Evolutionary conservation across 305 asterid genomes (phyloP), one percentile per base, ranked within the genome.

Genomic region (Vinca major): DNA sequence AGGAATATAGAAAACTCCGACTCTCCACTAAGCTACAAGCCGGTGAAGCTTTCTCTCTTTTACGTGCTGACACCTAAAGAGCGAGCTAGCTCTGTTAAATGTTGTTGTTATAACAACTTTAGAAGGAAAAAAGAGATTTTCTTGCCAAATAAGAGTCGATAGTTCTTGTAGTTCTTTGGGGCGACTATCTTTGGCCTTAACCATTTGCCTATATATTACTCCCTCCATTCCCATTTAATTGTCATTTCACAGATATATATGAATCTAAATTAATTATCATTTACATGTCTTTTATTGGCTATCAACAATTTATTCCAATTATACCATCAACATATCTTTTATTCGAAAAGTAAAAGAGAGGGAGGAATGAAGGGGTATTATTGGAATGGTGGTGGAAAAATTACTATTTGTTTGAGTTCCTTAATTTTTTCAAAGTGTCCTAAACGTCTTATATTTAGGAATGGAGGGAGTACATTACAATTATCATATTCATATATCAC

Each of bases 1-100:
- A 81, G 52, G 90, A 88, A 50, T 83, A 73, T 54, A 82, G 92
- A 60, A 73, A 66, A 57, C 71, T 80, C 12, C 78, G 91, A 20
- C 8, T 82, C n/a, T 44, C 85, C 4, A 83, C 71, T 1, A 71
- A 76, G 16, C 41, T 80, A 55, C 82, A 62, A 0, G 78, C 71
- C 10, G 95, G 90, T 21, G 86, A 85, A 79, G 80, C 78, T 54
- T 76, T 84, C 62, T 82, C 77, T 14, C 75, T 66, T 51, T 54
- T 78, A 4, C 75, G 75, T 40, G 51, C 73, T 68, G 60, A 73
- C n/a, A 49, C 43, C 36, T 69, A 36, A 68, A 63, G 41, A 44
- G 13, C 19, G 41, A 45, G 60, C 69, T 7, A 12, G 39, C 57
- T 26, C 56, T 16, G 2, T 65, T 14, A 7, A 65, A 44, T 49